Evolutionary conservation across 139 green algal genomes (phyloP), one percentile per base, ranked within the genome.

Genomic region (Nannochloris sp.): DNA sequence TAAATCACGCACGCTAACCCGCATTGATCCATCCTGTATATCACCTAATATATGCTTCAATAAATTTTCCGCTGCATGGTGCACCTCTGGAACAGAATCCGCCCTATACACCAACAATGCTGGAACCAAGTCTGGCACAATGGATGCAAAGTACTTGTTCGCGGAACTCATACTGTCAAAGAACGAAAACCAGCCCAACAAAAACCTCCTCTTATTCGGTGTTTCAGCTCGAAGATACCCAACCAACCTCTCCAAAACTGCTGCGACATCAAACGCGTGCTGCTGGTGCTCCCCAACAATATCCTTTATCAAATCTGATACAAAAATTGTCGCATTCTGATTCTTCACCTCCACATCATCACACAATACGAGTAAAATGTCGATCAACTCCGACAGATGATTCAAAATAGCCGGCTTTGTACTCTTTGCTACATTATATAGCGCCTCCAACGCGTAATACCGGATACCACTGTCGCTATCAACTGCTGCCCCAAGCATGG

Each of bases 391-490:
- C 44, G 87, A 81, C 76, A 97, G 96, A 59, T 90, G 90, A 2
- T 72, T 20, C 6, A 97, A 80, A 75, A 97, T 97, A 40, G 70
- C 67, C 5, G 87, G 85, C 4, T 87, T 71, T 6, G 84, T 75
- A 10, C 85, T 79, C 79, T 98, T 98, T 58, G 89, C 87, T 37
- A 98, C 91, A 73, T 98, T 98, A 85, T 95, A 98, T 33, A 98
- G 75, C 36, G 90, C 86, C 71, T 96, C 61, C 83, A 96, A 9
- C 0, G 92, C 92, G 61, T 97, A 96, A 69, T 98, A 98, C 2
- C 92, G 77, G 61, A 97, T 89, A 4, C 90, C 77, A 26, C 57
- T 63, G 70, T 96, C 89, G 48, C 84, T 80, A 66, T 95, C 89
- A 2, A 75, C 86, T 62, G 94, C 89, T 6, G 82, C 89, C 16